Evolutionary conservation across 2,329 filamentous ascomycete genomes (phyloP), one percentile per base, ranked within the genome.

Genomic region (Botrytis paeoniae): DNA sequence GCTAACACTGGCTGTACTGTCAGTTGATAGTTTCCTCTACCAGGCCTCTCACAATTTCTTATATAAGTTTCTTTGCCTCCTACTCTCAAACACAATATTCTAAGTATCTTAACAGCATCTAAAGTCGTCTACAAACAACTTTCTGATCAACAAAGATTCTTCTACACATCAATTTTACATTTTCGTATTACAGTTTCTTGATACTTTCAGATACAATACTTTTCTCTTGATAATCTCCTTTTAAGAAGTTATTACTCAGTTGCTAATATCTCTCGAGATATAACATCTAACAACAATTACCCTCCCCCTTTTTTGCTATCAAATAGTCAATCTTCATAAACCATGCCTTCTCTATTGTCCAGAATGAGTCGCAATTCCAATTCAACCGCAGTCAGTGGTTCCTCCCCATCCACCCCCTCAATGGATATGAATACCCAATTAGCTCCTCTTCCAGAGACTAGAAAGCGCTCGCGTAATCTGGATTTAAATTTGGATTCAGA

Each of bases 281-380:
- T 12, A 48, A 18, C 64, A n/a, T 14, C 2, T 2, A 39, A 37
- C 32, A 51, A 65, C 5, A 64, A 10, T 62, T 22, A 7, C 18
- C 18, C 1, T 29, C 41, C n/a, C 2, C 29, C 3, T 4, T 48
- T 1, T 16, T 48, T 18, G n/a, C n/a, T n/a, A 7, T 1, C 0
- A 16, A 18, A 22, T 0, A 29, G 7, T 18, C 54, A 22, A 35
- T 8, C 29, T 10, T 18, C 8, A 20, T 1, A 35, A 35, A 35
- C 22, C 7, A 22, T 32, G 20, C 5, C 20, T 25, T 37, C 20
- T 61, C 20, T 4, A 37, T 37, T 32, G 4, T 25, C 59, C 12
- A 61, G 32, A 37, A 61, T 37, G 32, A 37, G 14, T 61, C 20
- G 14, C 12, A 10, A 4, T 32, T 16, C 48, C 32, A 14, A 39